These are phyloP conservation scores for Mycena citricolor DNA, from an alignment of 1,284 basidiomycete genomes.

Conservation along the genomic window DNA sequence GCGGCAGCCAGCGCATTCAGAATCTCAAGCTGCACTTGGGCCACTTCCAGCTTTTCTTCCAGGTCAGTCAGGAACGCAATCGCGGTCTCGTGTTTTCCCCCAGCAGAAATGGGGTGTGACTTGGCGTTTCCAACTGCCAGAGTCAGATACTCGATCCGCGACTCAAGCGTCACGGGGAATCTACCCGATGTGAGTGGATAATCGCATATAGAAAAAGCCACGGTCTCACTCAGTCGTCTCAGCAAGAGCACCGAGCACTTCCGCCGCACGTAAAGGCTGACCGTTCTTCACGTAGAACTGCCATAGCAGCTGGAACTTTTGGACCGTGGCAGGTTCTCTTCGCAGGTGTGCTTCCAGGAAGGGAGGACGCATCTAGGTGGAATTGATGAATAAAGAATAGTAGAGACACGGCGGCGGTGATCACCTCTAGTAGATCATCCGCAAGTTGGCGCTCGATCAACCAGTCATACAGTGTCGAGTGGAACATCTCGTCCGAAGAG, in stretches of 20 bases:
- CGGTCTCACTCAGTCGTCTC: slow-evolving; percentile 84
- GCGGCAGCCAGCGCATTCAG: slow-evolving; percentile 65
- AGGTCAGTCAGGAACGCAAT: slow-evolving; percentile 91
- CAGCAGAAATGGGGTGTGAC: slow-evolving; percentile 79
- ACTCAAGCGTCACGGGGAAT: slow-evolving; percentile 68
- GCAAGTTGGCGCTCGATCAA: slow-evolving; percentile 76
- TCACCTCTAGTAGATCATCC: slow-evolving; percentile 88
- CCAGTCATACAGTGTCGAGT: slow-evolving; percentile 95
- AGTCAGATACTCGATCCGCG: slow-evolving; percentile 85
- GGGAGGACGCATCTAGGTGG: slow-evolving; percentile 68
- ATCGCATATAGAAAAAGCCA: slow-evolving; percentile 18
- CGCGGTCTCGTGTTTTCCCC: slow-evolving; percentile 77
- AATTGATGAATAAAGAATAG: slow-evolving; percentile 14
- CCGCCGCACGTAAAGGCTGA: slow-evolving; percentile 82
- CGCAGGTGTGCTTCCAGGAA: slow-evolving; percentile 88
- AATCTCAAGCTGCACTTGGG: slow-evolving; percentile 93
- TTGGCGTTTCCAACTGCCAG: slow-evolving; percentile 96
- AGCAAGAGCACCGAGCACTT: slow-evolving; percentile 84
- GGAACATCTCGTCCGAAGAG: slow-evolving; percentile 90
- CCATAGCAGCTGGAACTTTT: slow-evolving; percentile 92
- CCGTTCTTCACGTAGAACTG: slow-evolving; percentile 94
- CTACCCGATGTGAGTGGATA: slow-evolving; percentile 35
- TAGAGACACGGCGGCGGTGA: slow-evolving; percentile 10
- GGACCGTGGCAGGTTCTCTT: slow-evolving; percentile 76
- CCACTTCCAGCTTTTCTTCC: slow-evolving; percentile 96